Evolutionary conservation across 2,329 filamentous ascomycete genomes (phyloP).

Genomic region (Paraphaeosphaeria sporulosa): DNA sequence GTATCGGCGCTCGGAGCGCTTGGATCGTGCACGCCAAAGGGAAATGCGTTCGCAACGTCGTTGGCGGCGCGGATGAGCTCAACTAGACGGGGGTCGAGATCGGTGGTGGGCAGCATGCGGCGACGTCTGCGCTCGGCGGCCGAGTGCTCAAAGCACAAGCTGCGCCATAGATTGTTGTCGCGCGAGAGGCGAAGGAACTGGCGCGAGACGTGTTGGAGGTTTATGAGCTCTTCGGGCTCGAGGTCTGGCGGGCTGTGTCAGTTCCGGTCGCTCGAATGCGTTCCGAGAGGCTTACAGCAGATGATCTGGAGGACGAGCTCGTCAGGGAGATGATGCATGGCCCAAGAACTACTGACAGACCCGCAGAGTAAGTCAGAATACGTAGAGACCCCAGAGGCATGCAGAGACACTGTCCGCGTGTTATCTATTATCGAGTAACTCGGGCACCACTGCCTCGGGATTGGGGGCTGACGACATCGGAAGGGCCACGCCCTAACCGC

Average conservation of each 20-base stretch:
- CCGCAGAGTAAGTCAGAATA: background rate
- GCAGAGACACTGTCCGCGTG: constrained; percentile 15
- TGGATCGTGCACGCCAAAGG: constrained; percentile 31
- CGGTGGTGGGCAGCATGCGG: constrained; percentile 37
- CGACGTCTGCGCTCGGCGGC: constrained; percentile 68
- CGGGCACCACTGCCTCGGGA: constrained; percentile 20
- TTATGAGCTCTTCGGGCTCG: constrained; percentile 69
- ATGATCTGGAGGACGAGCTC: constrained; percentile 56
- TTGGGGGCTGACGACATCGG: constrained; percentile 28
- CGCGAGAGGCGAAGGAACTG: constrained; percentile 72
- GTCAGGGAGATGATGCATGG: constrained; percentile 40
- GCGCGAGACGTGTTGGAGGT: constrained; percentile 73
- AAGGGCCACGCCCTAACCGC: background rate
- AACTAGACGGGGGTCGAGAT: constrained; percentile 53
- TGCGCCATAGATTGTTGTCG: constrained; percentile 79
- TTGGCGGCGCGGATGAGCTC: constrained; percentile 53
- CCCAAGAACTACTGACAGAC: background rate
- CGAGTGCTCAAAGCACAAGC: constrained; percentile 76
- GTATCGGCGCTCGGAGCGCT: constrained; percentile 41
- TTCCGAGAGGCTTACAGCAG: constrained; percentile 45
- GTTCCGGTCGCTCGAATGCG: constrained; percentile 18
- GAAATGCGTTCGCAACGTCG: constrained; percentile 36
- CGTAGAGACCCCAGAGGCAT: background rate
- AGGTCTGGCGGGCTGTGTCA: constrained; percentile 59
- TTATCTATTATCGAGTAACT: constrained; percentile 14